These are phyloP conservation scores for Domatiomyces catenatus DNA, from an alignment of 2,329 filamentous ascomycete genomes.

Conservation along the genomic window DNA sequence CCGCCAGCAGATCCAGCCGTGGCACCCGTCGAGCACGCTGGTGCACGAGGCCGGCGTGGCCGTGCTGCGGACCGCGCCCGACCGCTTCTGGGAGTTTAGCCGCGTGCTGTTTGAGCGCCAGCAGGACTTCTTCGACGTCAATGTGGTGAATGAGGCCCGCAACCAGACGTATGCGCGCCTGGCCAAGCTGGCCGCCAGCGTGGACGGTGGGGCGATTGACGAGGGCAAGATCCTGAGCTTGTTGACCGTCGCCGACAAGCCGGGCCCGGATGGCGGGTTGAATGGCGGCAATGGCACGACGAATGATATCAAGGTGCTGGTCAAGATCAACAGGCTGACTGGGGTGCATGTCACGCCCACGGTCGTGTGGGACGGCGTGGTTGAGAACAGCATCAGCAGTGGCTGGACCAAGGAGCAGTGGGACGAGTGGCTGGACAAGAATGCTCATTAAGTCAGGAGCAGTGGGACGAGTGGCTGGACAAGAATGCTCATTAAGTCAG, in stretches of 20 bases:
- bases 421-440: constrained; percentile 64
- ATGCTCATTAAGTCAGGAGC: constrained; percentile 32
- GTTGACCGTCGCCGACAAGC: constrained; percentile 53
- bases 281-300: constrained; percentile 75
- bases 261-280: constrained; percentile 49
- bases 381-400: constrained; percentile 63
- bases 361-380: constrained; percentile 68
- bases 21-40: constrained; percentile 77
- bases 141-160: constrained; percentile 65
- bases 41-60: constrained; percentile 61
- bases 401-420: constrained; percentile 68
- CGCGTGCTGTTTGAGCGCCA: constrained; percentile 54
- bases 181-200: constrained; percentile 51
- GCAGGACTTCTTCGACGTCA: constrained; percentile 67
- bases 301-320: constrained; percentile 65
- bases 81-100: constrained; percentile 68
- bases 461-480: constrained; percentile 68
- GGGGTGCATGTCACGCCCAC: constrained; percentile 87
- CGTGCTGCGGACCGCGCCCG: constrained; percentile 54
- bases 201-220: constrained; percentile 50
- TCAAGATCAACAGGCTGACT: constrained; percentile 58
- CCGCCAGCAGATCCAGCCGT: constrained; percentile 83
- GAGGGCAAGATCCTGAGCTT: constrained; percentile 54
- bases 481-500: constrained; percentile 41
- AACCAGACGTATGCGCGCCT: constrained; percentile 73